phyloP scores from a whole-genome alignment of 768 basidiomycete genomes.

The Exidia glandulosa region DNA sequence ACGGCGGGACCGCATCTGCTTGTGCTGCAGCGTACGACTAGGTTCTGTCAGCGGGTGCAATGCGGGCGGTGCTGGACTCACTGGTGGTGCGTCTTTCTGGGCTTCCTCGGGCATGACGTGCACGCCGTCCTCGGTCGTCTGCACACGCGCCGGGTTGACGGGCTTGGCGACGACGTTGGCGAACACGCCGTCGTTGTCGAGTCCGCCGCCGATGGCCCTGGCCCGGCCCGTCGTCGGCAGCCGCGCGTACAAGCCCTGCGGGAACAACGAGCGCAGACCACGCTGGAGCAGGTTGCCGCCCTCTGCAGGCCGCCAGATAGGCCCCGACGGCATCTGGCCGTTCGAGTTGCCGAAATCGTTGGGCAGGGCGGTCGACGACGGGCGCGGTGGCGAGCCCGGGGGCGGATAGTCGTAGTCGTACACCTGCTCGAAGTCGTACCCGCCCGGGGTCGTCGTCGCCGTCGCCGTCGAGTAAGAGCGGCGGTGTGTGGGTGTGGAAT shows the following conservation, averaged over 20 bases:
- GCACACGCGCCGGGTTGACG: conserved; percentile 9
- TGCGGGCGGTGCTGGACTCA: conserved; percentile 28
- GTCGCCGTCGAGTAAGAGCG: not conserved
- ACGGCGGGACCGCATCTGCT: conserved; percentile 82
- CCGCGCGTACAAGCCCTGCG: conserved; percentile 50
- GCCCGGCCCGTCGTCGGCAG: conserved; percentile 37
- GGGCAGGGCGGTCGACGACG: conserved; percentile 44
- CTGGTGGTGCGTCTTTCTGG: conserved; percentile 78
- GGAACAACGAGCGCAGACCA: conserved; percentile 40
- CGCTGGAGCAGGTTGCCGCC: conserved; percentile 31
- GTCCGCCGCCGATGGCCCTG: conserved; percentile 52
- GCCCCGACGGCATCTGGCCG: conserved; percentile 44
- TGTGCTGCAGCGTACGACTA: conserved; percentile 86
- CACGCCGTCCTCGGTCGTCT: conserved; percentile 19
- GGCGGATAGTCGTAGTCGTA: conserved; percentile 69
- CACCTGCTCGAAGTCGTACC: conserved; percentile 68
- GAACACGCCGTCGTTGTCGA: conserved; percentile 89
- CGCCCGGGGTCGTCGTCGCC: conserved; percentile 25
- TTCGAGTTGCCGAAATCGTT: conserved; percentile 68
- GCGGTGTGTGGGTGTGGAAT: not conserved
- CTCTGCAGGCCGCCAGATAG: conserved; percentile 23
- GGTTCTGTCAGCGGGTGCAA: not conserved
- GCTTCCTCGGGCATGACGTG: conserved; percentile 68
- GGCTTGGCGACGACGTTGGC: conserved; percentile 92
- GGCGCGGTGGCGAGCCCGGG: conserved; percentile 65